Evolutionary conservation across 2,329 filamentous ascomycete genomes (phyloP), one percentile per base, ranked within the genome.

Genomic region (Stagonosporopsis chrysanthemi): DNA sequence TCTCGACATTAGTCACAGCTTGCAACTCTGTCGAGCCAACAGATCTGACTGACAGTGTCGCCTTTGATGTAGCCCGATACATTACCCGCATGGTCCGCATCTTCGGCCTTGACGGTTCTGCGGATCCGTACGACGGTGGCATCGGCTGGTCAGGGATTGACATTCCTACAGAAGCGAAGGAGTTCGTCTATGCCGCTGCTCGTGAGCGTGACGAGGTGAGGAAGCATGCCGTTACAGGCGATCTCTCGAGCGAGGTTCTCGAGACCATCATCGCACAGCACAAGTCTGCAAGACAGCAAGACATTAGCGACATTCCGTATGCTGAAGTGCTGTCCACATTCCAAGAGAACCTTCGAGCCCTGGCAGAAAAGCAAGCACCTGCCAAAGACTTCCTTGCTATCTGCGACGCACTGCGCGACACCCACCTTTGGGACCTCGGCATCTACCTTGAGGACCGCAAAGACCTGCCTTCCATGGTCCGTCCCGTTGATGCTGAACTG

Each of bases 371-470:
- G 51, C 77, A 79, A 46, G 78, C 80, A 1, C 81, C 86, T 1
- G 86, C 89, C 58, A 91, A 92, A 71, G 84, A 89, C 3, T 87
- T 95, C 35, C 85, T 97, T 1, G 77, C 82, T 0, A 84, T 96
- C 43, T 95, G 90, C 64, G 94, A 75, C 45, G 63, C 67, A 17
- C 86, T 97, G 40, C 90, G 93, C 49, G 91, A 97, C 73, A 83
- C 86, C 9, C 87, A 93, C 54, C 85, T 97, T 11, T 93, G 90
- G 68, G 88, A 93, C 56, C 80, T 96, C 0, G 91, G 89, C 35
- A 89, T 97, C 56, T 96, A 96, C 70, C 86, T 97, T 1, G 93
- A 97, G 71, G 93, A 97, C 69, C 86, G 91, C 46, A 83, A 86
- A 77, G 61, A 80, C 79, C n/a, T 84, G 84, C 71, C 88, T 86